Evolutionary conservation across 2,329 filamentous ascomycete genomes (phyloP).

Genomic region (Aspergillus melleus): DNA sequence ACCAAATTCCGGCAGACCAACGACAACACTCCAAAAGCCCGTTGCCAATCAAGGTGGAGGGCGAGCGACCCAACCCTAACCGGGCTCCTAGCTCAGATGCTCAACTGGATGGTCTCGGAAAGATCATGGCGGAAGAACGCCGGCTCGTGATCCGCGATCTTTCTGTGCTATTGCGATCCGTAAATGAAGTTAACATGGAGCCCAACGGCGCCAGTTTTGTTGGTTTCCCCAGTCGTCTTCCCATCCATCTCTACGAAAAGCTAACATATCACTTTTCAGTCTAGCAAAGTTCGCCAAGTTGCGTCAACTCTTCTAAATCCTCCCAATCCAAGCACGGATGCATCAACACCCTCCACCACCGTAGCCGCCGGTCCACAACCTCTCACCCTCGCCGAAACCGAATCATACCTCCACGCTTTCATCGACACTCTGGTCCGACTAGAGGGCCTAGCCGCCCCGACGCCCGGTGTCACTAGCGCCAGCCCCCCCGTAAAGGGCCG

Average conservation of each 20-base stretch:
- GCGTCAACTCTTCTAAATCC: slow-evolving; percentile 74
- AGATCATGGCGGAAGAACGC: slow-evolving; percentile 71
- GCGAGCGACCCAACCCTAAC: slow-evolving; percentile 25
- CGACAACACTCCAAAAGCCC: slow-evolving; percentile 12
- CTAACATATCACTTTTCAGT: slow-evolving; percentile 43
- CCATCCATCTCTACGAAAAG: not conserved
- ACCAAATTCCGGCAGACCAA: slow-evolving; percentile 21
- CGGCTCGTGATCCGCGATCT: slow-evolving; percentile 81
- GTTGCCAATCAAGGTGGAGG: slow-evolving; percentile 22
- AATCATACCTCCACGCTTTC: slow-evolving; percentile 71
- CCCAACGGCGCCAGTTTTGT: slow-evolving; percentile 66
- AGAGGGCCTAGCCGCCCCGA: slow-evolving; percentile 56
- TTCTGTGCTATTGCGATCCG: slow-evolving; percentile 70
- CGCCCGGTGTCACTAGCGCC: slow-evolving; percentile 27
- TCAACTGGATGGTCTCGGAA: slow-evolving; percentile 53
- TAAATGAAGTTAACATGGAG: slow-evolving; percentile 84
- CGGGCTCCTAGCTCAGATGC: slow-evolving; percentile 34
- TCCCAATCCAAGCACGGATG: slow-evolving; percentile 38
- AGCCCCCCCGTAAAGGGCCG: slow-evolving; percentile 30
- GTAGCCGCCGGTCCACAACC: slow-evolving; percentile 27
- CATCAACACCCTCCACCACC: slow-evolving; percentile 41
- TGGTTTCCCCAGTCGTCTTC: slow-evolving; percentile 36
- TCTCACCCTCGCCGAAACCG: slow-evolving; percentile 53
- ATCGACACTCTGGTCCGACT: slow-evolving; percentile 73
- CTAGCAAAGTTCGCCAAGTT: slow-evolving; percentile 81